Percentiles rank a stretch among this genome's conserved stretches.
These are phyloP conservation scores for Boletus subparvulus DNA, from an alignment of 768 basidiomycete species.

Conservation along the genomic window DNA sequence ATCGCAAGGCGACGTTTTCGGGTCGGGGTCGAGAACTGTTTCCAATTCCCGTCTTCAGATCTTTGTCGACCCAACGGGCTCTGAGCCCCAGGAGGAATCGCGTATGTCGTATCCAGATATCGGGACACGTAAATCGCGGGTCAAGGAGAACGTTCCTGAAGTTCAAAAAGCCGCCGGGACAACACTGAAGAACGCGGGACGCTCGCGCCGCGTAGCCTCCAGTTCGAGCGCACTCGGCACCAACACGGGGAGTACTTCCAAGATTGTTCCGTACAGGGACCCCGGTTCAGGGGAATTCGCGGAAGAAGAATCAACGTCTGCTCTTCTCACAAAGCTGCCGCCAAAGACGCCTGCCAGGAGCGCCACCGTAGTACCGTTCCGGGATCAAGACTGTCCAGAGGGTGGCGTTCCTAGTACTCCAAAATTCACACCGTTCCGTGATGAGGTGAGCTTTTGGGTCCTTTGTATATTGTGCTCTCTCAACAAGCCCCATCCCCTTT, in stretches of 20 bases:
- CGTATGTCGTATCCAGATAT: slow-evolving; percentile 64
- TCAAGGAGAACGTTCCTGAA: slow-evolving; percentile 78
- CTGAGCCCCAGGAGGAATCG: slow-evolving; percentile 44
- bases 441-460: slow-evolving; percentile 51
- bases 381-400: slow-evolving; percentile 32
- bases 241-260: slow-evolving; percentile 41
- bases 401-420: slow-evolving; percentile 45
- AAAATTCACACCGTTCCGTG: slow-evolving; percentile 69
- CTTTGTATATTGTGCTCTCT: slow-evolving; percentile 9
- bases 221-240: slow-evolving; percentile 19
- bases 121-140: slow-evolving; percentile 72
- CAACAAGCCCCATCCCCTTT: neutral
- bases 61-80: slow-evolving; percentile 69
- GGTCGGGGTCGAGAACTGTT: slow-evolving; percentile 34
- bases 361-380: slow-evolving; percentile 39
- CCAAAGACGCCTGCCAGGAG: slow-evolving; percentile 37
- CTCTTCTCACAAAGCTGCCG: slow-evolving; percentile 34
- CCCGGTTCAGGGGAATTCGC: slow-evolving; percentile 44
- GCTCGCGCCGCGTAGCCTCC: slow-evolving; percentile 51
- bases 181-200: slow-evolving; percentile 62
- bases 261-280: slow-evolving; percentile 67
- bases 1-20: slow-evolving; percentile 30
- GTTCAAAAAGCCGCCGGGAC: slow-evolving; percentile 67
- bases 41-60: slow-evolving; percentile 64
- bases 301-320: slow-evolving; percentile 28